A percentile compares a stretch with the other conserved stretches of the same genome.
phyloP scores from a whole-genome alignment of 164 flowering plant species.

The Magnolia kwangsiensis region DNA sequence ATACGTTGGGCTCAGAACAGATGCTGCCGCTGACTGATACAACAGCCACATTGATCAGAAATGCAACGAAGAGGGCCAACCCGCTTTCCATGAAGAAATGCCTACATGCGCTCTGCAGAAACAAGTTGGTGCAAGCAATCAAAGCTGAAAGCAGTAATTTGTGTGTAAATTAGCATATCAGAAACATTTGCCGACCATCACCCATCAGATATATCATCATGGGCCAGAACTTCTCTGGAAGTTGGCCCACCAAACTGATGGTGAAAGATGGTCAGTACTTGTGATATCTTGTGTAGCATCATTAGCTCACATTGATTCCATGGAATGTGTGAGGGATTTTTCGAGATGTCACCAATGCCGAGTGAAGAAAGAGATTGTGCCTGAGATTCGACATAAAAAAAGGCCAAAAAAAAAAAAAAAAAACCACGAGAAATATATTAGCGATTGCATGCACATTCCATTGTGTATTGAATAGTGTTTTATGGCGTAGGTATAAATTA shows the following conservation, averaged over 20 bases:
- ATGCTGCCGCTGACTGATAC: conserved; percentile 68
- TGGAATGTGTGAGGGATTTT: conserved; percentile 58
- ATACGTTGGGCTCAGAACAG: conserved; percentile 39
- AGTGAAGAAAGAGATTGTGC: conserved; percentile 88
- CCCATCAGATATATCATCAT: no score
- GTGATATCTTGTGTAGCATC: not conserved
- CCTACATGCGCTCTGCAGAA: conserved; percentile 66
- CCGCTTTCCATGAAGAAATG: conserved; percentile 81
- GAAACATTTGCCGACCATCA: not conserved
- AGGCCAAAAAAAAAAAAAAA: no score
- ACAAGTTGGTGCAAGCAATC: not conserved
- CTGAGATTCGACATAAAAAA: conserved; percentile 25
- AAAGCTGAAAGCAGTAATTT: not conserved
- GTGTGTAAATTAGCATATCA: not conserved
- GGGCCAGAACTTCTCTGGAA: no score
- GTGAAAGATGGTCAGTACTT: not conserved
- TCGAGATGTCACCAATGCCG: conserved; percentile 78
- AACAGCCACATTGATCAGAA: conserved; percentile 70
- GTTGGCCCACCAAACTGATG: no score
- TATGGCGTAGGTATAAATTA: no score
- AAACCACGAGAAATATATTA: no score
- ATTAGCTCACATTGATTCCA: conserved; percentile 65
- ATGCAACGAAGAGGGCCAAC: conserved; percentile 67
- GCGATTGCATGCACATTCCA: no score
- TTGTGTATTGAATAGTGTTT: no score